Evolutionary conservation across 306 rosid genomes (phyloP).

Genomic region (Geum urbanum): DNA sequence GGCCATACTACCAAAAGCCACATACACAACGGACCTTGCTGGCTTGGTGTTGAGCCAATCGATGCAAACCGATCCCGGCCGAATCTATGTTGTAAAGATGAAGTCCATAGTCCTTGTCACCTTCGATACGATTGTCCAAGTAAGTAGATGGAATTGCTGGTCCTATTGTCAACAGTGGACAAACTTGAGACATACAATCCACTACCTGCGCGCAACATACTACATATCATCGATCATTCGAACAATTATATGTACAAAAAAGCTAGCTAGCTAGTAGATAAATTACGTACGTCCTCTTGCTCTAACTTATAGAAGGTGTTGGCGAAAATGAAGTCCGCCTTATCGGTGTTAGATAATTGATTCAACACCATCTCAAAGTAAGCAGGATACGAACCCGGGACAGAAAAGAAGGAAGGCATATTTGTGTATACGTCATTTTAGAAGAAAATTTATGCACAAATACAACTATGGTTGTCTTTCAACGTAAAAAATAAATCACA

Average conservation of each 20-base stretch:
- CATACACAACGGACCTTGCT: conserved; percentile 37
- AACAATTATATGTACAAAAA: no score
- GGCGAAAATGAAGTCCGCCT: conserved; percentile 53
- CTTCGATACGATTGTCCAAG: conserved; percentile 38
- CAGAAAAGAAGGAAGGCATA: conserved; percentile 43
- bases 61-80: not conserved
- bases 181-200: conserved; percentile 50
- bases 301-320: conserved; percentile 61
- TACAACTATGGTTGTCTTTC: no score
- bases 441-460: no score
- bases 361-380: conserved; percentile 46
- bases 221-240: no score
- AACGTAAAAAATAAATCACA: no score
- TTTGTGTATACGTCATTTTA: no score
- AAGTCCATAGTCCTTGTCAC: conserved; percentile 44
- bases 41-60: conserved; percentile 51
- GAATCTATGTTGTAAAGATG: conserved; percentile 32
- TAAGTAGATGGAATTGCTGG: conserved; percentile 51
- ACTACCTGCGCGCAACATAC: conserved; percentile 27
- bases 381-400: conserved; percentile 43
- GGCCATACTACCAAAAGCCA: conserved; percentile 58
- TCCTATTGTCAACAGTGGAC: conserved; percentile 48
- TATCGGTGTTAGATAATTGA: conserved; percentile 40
- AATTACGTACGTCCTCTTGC: conserved; percentile 27
- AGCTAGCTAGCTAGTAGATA: no score